Evolutionary conservation across 192 early-diverging fungal genomes (phyloP), one percentile per base, ranked within the genome.

Genomic region (Kappamyces sp.): DNA sequence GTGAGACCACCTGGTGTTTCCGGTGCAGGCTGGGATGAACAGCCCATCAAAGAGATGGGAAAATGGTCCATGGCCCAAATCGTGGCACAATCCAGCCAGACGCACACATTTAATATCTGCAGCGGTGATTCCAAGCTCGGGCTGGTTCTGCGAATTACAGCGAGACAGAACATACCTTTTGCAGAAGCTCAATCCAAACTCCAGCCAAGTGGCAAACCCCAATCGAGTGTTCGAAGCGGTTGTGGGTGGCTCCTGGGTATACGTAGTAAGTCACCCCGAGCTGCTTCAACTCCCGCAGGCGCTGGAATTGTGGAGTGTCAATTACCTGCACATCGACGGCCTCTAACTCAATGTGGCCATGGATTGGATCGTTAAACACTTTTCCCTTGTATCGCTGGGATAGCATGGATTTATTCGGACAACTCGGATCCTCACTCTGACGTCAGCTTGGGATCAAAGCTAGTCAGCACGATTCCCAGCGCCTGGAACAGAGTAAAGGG

Each of bases 11-110:
- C 70, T 9, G 50, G 49, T 31, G 2, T 52, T 67, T 2, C 74
- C 74, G 12, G 63, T 15, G 10, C 67, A 69, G 2, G 68, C 61
- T 36, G 88, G 89, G 61, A 98, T 90, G 65, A 97, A 88, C 52
- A 77, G 77, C 58, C 82, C 84, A 63, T 99, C 96, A 83, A 99
- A 99, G 9, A 94, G 75, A 65, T 99, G 96, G 63, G 88, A 90
- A 69, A 89, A 96, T 1, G 93, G 93, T 6, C 95, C 94, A 71
- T 98, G 94, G n/a, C 94, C 90, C 10, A 98, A 74, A 68, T 98
- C 95, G 69, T 98, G 95, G 60, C 89, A 90, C 10, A 98, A 71
- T 7, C 93, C 95, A 34, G 95, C 95, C 3, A 97, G 69, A 44
- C 83, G 86, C 9, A 97, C 82, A 71, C 90, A 92, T 70, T 85